Evolutionary conservation across 305 asterid genomes (phyloP).

Genomic region (Rubia occidens): DNA sequence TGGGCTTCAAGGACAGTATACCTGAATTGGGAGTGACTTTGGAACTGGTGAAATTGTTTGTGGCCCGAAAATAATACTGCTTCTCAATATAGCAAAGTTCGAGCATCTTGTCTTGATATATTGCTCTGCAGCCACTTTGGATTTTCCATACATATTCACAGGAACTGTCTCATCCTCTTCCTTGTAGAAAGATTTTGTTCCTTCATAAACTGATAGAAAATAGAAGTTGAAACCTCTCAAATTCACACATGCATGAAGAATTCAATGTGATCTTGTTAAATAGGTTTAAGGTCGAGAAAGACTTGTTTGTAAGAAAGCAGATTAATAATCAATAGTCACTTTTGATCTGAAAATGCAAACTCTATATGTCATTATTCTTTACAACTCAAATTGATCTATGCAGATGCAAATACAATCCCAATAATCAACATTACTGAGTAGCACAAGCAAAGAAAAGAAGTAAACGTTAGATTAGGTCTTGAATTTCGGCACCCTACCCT

Average conservation of each 20-base stretch:
- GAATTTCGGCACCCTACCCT: constrained; percentile 39
- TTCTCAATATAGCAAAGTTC: constrained; percentile 74
- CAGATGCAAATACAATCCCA: neutral
- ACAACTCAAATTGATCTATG: neutral
- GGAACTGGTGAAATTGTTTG: constrained; percentile 76
- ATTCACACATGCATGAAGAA: constrained; percentile 50
- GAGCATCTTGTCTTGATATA: constrained; percentile 32
- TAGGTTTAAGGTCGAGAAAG: neutral
- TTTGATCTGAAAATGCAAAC: neutral
- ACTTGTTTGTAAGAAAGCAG: neutral
- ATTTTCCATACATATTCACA: constrained; percentile 77
- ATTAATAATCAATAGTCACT: too few species aligned
- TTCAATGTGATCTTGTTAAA: constrained; percentile 11
- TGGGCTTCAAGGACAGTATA: constrained; percentile 14
- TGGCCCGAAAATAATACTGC: constrained; percentile 92
- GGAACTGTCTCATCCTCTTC: constrained; percentile 82
- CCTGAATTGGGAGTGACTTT: constrained; percentile 94
- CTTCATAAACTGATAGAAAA: constrained; percentile 66
- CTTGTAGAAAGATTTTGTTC: constrained; percentile 72
- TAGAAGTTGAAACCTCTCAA: neutral
- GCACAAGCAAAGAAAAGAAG: neutral
- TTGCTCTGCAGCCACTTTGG: constrained; percentile 4
- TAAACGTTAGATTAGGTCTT: neutral
- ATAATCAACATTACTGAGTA: neutral
- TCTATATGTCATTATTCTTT: neutral